Evolutionary conservation across 2,329 filamentous ascomycete species (phyloP).

Genomic region (Penicillium frequentans): DNA sequence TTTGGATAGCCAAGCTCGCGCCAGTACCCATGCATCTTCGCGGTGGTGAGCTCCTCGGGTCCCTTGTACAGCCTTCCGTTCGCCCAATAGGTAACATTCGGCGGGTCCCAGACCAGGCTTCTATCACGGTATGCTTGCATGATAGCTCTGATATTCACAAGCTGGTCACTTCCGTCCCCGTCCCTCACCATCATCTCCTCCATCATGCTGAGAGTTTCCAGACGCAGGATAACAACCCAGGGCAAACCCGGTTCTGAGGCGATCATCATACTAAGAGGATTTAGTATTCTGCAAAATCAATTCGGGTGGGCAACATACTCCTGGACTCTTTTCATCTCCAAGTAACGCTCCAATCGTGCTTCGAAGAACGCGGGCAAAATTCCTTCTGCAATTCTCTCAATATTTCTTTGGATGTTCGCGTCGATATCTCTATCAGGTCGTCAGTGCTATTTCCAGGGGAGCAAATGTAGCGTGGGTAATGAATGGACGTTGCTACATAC

Average conservation of each 20-base stretch:
- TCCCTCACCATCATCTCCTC: neutral
- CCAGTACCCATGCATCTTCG: neutral
- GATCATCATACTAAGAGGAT: neutral
- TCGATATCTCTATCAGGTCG: neutral
- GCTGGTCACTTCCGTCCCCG: neutral
- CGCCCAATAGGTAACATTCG: neutral
- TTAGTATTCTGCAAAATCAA: neutral
- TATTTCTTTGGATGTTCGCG: neutral
- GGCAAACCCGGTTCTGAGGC: neutral
- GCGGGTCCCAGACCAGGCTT: neutral
- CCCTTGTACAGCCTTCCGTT: neutral
- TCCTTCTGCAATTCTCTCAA: neutral
- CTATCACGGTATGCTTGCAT: neutral
- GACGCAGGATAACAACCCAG: neutral
- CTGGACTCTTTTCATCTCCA: neutral
- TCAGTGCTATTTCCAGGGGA: no score
- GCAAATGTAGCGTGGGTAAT: no score
- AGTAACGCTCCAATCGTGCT: neutral
- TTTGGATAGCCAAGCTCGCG: neutral
- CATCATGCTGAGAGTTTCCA: neutral
- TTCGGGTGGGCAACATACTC: neutral
- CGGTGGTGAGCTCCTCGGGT: neutral
- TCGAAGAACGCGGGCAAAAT: neutral
- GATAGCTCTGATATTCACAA: neutral
- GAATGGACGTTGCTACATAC: neutral